Evolutionary conservation across 768 basidiomycete species (phyloP).

Genomic region (Suillus subaureus): DNA sequence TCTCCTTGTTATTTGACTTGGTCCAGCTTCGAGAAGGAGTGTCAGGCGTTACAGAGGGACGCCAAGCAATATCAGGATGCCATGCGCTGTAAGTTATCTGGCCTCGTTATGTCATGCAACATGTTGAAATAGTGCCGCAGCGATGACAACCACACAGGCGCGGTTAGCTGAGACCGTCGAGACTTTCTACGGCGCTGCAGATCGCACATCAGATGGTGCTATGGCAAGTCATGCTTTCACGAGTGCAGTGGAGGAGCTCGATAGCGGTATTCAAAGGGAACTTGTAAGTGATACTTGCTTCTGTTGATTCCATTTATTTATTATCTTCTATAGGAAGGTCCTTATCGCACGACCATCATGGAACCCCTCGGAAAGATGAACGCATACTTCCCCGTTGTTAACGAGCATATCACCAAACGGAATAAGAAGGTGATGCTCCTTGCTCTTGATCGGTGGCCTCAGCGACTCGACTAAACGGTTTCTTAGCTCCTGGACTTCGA

Average conservation of each 20-base stretch:
- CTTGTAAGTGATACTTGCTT: slow-evolving; percentile 56
- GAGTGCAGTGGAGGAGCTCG: slow-evolving; percentile 91
- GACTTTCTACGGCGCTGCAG: slow-evolving; percentile 86
- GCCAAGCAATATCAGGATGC: slow-evolving; percentile 94
- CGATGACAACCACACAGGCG: slow-evolving; percentile 92
- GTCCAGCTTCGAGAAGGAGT: slow-evolving; percentile 93
- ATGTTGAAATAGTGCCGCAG: slow-evolving; percentile 41
- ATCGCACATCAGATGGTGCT: slow-evolving; percentile 85
- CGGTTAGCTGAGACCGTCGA: slow-evolving; percentile 94
- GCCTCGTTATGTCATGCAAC: neutral
- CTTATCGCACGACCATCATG: slow-evolving; percentile 92
- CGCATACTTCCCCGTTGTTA: slow-evolving; percentile 90
- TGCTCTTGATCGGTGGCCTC: neutral
- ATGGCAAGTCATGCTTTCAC: slow-evolving; percentile 98
- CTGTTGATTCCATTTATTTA: slow-evolving; percentile 10
- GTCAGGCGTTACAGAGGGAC: slow-evolving; percentile 89
- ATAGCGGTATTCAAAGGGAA: slow-evolving; percentile 80
- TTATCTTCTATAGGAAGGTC: slow-evolving; percentile 66
- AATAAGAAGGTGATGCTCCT: slow-evolving; percentile 82
- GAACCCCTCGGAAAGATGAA: slow-evolving; percentile 98
- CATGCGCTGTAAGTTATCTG: slow-evolving; percentile 71
- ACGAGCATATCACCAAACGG: slow-evolving; percentile 91
- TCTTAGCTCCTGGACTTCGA: slow-evolving; percentile 92
- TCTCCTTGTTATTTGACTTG: slow-evolving; percentile 9
- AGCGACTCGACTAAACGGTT: neutral